Base-by-base conservation (phyloP, 2,329 filamentous ascomycete genomes). In the Xylariaceae sp. region DNA sequence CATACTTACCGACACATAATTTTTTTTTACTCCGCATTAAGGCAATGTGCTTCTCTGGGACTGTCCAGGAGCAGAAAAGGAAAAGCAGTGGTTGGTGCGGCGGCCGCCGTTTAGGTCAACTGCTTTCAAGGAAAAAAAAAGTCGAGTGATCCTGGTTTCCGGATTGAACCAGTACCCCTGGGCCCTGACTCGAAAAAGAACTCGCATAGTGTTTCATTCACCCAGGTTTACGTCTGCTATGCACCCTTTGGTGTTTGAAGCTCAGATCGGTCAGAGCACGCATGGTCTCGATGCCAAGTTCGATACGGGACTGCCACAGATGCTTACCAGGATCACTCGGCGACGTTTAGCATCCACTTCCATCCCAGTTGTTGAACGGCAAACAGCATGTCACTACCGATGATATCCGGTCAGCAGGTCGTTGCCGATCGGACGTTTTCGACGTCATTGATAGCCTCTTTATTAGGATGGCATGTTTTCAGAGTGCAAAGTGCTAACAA, bases 101-200 rank as follows among this genome's bases (percentile, higher is more conserved):
- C 51, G 34, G 51, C 50, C 51, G 50, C 44, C 13, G 30, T 58
- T 48, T 35, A 48, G 60, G 60, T 60, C 45, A 57, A 55, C 49
- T 39, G 23, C 49, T 34, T 56, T 47, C 13, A 9, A 42, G 37
- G 37, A 9, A 50, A 30, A 30, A 42, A 42, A 49, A 53, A 50
- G 53, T 52, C 53, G 59, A 58, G 61, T 55, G 56, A 63, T 59
- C 35, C 56, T 50, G 60, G 56, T 51, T 61, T 53, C 53, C 57
- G 55, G 48, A 48, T 55, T 53, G 39, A 53, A 53, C 48, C 49
- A 30, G 23, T 44, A 57, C 37, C 55, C 57, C 57, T 30, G 23
- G 23, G 23, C 57, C 57, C 57, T 48, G 52, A 53, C 47, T 51
- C 30, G 37, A 53, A 11, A 57, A 30, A 50, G 23, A 53, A 30